Evolutionary conservation across 176 grass and related monocot species (phyloP).

Genomic region (Lolium multiflorum): DNA sequence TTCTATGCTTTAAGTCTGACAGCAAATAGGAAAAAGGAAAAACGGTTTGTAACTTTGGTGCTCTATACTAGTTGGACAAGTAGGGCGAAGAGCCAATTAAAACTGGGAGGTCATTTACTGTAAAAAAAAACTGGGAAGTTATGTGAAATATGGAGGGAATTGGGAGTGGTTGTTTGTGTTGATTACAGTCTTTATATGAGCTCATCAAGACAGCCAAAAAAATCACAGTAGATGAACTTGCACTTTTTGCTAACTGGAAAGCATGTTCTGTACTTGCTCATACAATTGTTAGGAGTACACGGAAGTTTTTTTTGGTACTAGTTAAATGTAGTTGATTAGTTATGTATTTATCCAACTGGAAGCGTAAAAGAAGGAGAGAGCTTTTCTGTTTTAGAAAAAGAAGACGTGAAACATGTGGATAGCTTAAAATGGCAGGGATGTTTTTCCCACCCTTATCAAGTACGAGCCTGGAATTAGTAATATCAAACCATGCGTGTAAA

Average conservation of each 20-base stretch:
- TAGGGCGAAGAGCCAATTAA: not conserved
- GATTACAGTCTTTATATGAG: slow-evolving; percentile 7
- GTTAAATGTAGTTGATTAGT: too few relatives aligned
- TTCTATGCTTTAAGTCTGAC: not conserved
- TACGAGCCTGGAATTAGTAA: not conserved
- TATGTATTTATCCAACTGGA: slow-evolving; percentile 19
- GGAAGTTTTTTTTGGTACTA: not conserved
- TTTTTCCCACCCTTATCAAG: slow-evolving; percentile 23
- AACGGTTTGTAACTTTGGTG: not conserved
- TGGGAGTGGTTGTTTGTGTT: not conserved
- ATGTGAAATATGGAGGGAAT: not conserved
- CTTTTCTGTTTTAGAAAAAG: slow-evolving; percentile 27
- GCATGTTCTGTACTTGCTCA: not conserved
- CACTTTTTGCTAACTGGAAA: slow-evolving; percentile 10
- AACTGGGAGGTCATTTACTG: not conserved
- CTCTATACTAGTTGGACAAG: not conserved
- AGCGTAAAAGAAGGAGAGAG: slow-evolving; percentile 22
- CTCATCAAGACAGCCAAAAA: not conserved
- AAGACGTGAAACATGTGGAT: slow-evolving; percentile 23
- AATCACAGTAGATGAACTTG: not conserved
- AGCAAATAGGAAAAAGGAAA: not conserved
- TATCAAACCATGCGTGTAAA: slow-evolving; percentile 16
- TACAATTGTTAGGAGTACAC: not conserved
- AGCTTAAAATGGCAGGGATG: slow-evolving; percentile 21
- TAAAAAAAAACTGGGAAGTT: not conserved